Evolutionary conservation across 768 basidiomycete genomes (phyloP).

Genomic region (Termitomyces sp.): DNA sequence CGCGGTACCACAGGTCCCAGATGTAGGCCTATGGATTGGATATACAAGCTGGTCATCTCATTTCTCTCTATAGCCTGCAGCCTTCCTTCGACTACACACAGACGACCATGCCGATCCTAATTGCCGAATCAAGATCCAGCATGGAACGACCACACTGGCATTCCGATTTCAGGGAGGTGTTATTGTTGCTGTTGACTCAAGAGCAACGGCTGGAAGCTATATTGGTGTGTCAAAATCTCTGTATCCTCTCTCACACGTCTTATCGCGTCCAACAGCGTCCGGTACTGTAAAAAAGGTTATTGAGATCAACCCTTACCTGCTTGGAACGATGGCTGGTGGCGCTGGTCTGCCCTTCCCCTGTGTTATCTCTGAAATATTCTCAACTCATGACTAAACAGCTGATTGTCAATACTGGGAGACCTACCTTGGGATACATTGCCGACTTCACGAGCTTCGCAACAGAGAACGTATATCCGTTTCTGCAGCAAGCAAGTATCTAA

Average conservation of each 20-base stretch:
- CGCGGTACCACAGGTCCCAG: slow-evolving; percentile 64
- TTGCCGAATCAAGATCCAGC: slow-evolving; percentile 96
- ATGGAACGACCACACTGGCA: slow-evolving; percentile 97
- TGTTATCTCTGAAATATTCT: neutral
- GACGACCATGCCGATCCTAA: slow-evolving; percentile 92
- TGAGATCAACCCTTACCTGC: slow-evolving; percentile 96
- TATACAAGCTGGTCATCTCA: slow-evolving; percentile 1
- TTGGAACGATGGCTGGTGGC: slow-evolving; percentile 99
- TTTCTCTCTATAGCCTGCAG: slow-evolving; percentile 57
- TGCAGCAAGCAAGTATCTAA: slow-evolving; percentile 96
- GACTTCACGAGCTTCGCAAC: slow-evolving; percentile 94
- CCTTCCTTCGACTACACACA: slow-evolving; percentile 90
- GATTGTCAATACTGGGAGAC: slow-evolving; percentile 99
- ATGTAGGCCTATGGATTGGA: slow-evolving; percentile 47
- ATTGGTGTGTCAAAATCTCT: slow-evolving; percentile 57
- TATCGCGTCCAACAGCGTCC: slow-evolving; percentile 50
- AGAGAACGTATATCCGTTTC: slow-evolving; percentile 97
- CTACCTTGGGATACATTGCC: slow-evolving; percentile 96
- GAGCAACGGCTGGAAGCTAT: slow-evolving; percentile 96
- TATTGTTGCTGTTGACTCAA: slow-evolving; percentile 98
- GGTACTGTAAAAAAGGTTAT: slow-evolving; percentile 99
- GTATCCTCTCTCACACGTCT: neutral
- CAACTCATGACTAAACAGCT: slow-evolving; percentile 38
- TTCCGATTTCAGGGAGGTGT: slow-evolving; percentile 97
- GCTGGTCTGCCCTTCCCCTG: slow-evolving; percentile 56